phyloP scores from a whole-genome alignment of 306 rosid species.

The Quercus gilva region DNA sequence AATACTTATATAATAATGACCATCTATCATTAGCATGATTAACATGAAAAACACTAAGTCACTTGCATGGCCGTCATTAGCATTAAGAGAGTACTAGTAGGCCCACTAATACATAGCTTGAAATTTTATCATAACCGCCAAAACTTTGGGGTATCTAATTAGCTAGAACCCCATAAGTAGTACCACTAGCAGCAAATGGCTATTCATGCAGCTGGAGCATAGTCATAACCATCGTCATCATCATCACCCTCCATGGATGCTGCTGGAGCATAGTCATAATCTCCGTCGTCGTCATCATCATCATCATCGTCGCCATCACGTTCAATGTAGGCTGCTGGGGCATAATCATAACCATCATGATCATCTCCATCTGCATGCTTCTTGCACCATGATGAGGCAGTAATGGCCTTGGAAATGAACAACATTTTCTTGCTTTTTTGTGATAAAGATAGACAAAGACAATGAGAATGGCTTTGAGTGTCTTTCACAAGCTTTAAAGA shows the following conservation, averaged over 20 bases:
- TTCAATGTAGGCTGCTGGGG: background rate
- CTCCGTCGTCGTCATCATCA: background rate
- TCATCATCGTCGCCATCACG: constrained; percentile 15
- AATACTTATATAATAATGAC: background rate
- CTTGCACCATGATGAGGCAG: constrained; percentile 16
- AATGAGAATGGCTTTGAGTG: background rate
- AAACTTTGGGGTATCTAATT: background rate
- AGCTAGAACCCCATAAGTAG: background rate
- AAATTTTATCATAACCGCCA: too few relatives aligned
- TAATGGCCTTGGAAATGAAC: constrained; percentile 15
- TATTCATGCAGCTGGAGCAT: constrained; percentile 48
- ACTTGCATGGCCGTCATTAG: background rate
- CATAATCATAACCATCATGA: background rate
- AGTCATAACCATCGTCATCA: constrained; percentile 32
- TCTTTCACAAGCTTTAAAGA: background rate
- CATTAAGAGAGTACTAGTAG: background rate
- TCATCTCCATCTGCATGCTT: constrained; percentile 1
- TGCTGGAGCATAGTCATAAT: constrained; percentile 29
- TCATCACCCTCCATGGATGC: constrained; percentile 32
- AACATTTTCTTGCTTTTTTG: constrained; percentile 8
- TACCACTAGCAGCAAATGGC: background rate
- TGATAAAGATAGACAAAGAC: background rate
- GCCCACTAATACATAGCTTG: background rate
- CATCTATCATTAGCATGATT: background rate
- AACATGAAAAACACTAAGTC: background rate